Evolutionary conservation across 305 asterid species (phyloP), one percentile per base, ranked within the genome.

Genomic region (Coffea humblotiana): DNA sequence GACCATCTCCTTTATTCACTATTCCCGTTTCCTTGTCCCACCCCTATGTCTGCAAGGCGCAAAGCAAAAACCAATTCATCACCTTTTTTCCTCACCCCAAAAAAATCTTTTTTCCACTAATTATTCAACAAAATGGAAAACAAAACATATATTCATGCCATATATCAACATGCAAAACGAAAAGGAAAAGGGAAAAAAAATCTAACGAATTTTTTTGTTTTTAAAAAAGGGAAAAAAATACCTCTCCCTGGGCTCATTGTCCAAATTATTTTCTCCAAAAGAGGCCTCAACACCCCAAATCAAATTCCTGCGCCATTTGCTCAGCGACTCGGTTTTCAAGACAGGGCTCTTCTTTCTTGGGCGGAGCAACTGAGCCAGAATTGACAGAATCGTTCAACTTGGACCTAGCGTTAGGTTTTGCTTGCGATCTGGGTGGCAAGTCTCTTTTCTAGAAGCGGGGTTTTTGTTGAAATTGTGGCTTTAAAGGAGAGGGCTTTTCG

Each of bases 261-360:
- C 92, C 87, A 87, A 77, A 86, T 76, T 84, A 78, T 89, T 87
- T 75, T 89, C 96, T 32, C 94, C 93, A 78, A 85, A 87, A 7
- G 92, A 92, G 29, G 88, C 90, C 81, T 88, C 90, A 77, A 85
- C 85, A 72, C 85, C 85, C 90, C 80, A 82, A 84, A 81, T 85
- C 88, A 52, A 37, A 56, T 15, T 76, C 68, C 23, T 47, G 63
- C 85, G 79, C 84, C 37, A 82, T 77, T 70, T 70, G 78, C 48
- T 83, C 88, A 27, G 48, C 79, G 19, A 58, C 86, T 37, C 72
- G 73, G 71, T 23, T 69, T 48, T 61, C 86, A 64, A 23, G 8
- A 3, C 56, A 61, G 71, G 78, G 76, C 4, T 85, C 68, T 29
- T 68, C 86, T 35, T 27, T 87, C 51, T 79, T 32, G 85, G 81